phyloP scores from a whole-genome alignment of 106 monocot genomes.

The Apostasia shenzhenica region DNA sequence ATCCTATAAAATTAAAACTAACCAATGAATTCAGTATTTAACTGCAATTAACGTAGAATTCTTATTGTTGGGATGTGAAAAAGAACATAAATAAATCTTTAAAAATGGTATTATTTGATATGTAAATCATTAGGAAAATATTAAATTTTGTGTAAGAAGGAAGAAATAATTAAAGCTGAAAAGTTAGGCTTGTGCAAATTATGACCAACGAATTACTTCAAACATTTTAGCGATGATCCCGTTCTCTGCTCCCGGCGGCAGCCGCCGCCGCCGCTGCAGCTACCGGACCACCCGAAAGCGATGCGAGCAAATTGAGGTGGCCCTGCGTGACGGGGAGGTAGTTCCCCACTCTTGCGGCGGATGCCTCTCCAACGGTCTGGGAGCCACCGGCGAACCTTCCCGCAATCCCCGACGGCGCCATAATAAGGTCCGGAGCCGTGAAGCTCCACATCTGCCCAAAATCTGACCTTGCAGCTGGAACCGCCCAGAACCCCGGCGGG shows the following conservation, averaged over 20 bases:
- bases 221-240: slow-evolving; percentile 30
- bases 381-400: not conserved
- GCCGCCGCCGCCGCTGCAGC: slow-evolving; percentile 15
- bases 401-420: not conserved
- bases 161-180: too few species aligned
- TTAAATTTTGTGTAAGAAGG: too few species aligned
- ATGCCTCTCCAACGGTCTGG: slow-evolving; percentile 36
- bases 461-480: slow-evolving; percentile 25
- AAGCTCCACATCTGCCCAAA: slow-evolving; percentile 60
- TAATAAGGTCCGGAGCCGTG: slow-evolving; percentile 23
- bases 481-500: slow-evolving; percentile 36
- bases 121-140: too few species aligned
- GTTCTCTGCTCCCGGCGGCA: slow-evolving; percentile 26
- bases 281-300: slow-evolving; percentile 40
- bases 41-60: too few species aligned
- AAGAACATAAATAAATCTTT: too few species aligned
- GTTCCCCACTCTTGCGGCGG: slow-evolving; percentile 71
- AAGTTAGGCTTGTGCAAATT: too few species aligned
- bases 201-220: too few species aligned
- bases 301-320: slow-evolving; percentile 69
- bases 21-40: too few species aligned
- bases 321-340: slow-evolving; percentile 74
- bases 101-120: too few species aligned
- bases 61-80: too few species aligned
- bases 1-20: too few species aligned